Conservation (phyloP, 1,284 basidiomycete species). For the Ganoderma sinense region DNA sequence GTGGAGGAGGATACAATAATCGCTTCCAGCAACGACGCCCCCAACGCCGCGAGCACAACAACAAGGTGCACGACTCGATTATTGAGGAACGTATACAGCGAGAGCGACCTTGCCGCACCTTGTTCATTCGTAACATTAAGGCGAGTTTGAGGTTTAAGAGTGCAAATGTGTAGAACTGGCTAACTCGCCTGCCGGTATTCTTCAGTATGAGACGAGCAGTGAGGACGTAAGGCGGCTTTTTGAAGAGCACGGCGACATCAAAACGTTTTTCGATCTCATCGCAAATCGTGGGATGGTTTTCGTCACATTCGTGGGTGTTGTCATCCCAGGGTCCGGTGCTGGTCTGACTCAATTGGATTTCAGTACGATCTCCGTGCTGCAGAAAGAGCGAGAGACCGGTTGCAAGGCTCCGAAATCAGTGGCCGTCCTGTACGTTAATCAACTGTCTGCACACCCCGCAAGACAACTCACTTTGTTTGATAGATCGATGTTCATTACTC, state of each 20-base stretch:
- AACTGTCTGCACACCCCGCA: background rate
- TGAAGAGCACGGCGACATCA: constrained; percentile 93
- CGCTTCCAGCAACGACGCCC: constrained; percentile 51
- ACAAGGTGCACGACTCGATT: constrained; percentile 85
- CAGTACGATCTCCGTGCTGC: constrained; percentile 94
- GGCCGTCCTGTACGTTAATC: constrained; percentile 76
- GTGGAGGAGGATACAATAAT: constrained; percentile 51
- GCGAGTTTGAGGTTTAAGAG: constrained; percentile 59
- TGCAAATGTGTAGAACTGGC: background rate
- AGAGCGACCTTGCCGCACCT: constrained; percentile 92
- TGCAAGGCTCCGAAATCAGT: constrained; percentile 87
- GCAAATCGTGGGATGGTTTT: constrained; percentile 96
- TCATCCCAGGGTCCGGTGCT: constrained; percentile 1
- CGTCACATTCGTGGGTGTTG: constrained; percentile 88
- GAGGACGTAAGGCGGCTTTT: constrained; percentile 87
- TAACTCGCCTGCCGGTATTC: background rate
- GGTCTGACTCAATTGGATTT: background rate
- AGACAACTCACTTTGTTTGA: constrained; percentile 18
- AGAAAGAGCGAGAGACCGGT: constrained; percentile 85
- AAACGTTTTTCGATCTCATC: constrained; percentile 96
- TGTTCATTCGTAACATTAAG: constrained; percentile 98
- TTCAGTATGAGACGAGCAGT: constrained; percentile 90
- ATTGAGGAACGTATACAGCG: constrained; percentile 91
- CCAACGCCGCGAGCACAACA: constrained; percentile 74
- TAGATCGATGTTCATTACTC: constrained; percentile 99